These are phyloP conservation scores for Penstemon newberryi DNA, from an alignment of 257 asterid species.

Conservation along the genomic window DNA sequence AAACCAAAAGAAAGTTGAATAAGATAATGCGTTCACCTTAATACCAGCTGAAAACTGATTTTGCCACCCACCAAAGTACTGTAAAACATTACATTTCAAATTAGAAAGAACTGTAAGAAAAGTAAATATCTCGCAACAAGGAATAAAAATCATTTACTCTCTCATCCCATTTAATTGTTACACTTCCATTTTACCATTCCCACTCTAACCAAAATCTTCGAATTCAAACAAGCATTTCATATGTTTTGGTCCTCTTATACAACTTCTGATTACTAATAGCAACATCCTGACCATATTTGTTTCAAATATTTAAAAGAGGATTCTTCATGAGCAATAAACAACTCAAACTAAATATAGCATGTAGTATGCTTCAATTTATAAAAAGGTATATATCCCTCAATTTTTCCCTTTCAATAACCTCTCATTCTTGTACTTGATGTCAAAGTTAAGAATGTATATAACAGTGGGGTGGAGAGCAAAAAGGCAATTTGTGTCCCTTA, in stretches of 20 bases:
- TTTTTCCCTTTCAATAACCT: slow-evolving; percentile 12
- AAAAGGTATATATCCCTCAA: background rate
- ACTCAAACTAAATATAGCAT: background rate
- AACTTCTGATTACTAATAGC: slow-evolving; percentile 5
- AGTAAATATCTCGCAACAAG: slow-evolving; percentile 12
- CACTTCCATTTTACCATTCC: slow-evolving; percentile 18
- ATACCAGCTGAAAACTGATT: slow-evolving; percentile 86
- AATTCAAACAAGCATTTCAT: slow-evolving; percentile 22
- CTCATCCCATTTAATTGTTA: slow-evolving; percentile 20
- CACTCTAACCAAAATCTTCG: slow-evolving; percentile 15
- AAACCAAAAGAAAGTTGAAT: slow-evolving; percentile 17
- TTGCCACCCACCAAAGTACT: slow-evolving; percentile 74
- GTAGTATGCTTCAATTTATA: slow-evolving; percentile 3
- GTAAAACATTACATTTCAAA: slow-evolving; percentile 33
- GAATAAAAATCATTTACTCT: slow-evolving; percentile 18
- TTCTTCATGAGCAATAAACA: slow-evolving; percentile 8
- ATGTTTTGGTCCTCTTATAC: slow-evolving; percentile 11
- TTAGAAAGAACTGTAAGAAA: slow-evolving; percentile 26
- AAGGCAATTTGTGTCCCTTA: background rate
- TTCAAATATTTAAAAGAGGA: slow-evolving; percentile 6
- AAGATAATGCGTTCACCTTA: slow-evolving; percentile 52
- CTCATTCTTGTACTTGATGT: slow-evolving; percentile 18
- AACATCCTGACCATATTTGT: slow-evolving; percentile 6
- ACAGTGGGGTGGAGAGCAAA: background rate
- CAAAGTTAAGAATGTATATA: background rate